Conservation (phyloP, 2,329 filamentous ascomycete species). For the Shiraia sp. region DNA sequence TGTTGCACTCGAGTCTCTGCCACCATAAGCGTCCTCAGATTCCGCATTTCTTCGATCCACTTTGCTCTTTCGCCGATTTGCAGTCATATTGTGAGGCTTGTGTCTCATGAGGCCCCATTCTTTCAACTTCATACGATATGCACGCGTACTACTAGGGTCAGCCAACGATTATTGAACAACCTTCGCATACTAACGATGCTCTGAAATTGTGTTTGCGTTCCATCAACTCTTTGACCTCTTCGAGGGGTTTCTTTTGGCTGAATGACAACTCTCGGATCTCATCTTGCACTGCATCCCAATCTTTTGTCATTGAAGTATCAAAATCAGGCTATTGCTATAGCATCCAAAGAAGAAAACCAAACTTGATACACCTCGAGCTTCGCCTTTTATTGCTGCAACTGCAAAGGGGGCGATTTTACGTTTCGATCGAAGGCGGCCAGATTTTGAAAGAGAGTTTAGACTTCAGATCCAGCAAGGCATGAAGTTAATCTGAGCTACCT, state of each 20-base stretch:
- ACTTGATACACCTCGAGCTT: not conserved
- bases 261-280: constrained; percentile 40
- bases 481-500: no score
- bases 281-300: constrained; percentile 32
- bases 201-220: constrained; percentile 36
- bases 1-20: constrained; percentile 8
- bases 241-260: constrained; percentile 36
- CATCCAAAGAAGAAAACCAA: not conserved
- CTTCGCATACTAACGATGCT: constrained; percentile 34
- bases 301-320: constrained; percentile 32
- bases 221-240: constrained; percentile 41
- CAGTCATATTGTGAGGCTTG: constrained; percentile 10
- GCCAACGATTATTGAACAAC: not conserved
- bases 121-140: constrained; percentile 44
- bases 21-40: constrained; percentile 6
- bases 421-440: no score
- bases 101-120: constrained; percentile 41
- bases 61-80: constrained; percentile 3
- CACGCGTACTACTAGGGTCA: constrained; percentile 29
- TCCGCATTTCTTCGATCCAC: constrained; percentile 1
- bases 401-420: no score
- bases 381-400: not conserved
- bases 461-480: no score
- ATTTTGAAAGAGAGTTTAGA: no score
- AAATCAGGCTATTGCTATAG: not conserved